Percentiles rank a stretch among this genome's conserved stretches.
Evolutionary conservation across 106 monocot genomes (phyloP).

Genomic region (Triglochin maritima): DNA sequence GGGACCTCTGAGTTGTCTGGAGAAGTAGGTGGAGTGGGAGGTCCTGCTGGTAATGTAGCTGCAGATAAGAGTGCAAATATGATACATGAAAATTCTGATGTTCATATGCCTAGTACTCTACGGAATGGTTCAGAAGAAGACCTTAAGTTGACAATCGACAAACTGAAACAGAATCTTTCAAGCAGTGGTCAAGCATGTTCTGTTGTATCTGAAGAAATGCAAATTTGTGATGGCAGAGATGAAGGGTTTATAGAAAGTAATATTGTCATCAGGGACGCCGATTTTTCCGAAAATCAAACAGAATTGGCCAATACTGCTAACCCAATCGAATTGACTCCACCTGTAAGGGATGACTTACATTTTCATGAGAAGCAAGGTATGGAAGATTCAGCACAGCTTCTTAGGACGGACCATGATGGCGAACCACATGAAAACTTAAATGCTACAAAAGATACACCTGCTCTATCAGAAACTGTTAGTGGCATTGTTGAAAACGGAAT

Average conservation of each 20-base stretch:
- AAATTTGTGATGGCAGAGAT: neutral
- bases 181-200: neutral
- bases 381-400: neutral
- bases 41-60: too few relatives aligned
- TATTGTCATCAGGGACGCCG: neutral
- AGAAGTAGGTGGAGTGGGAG: neutral
- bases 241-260: constrained; percentile 4
- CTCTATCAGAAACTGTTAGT: too few relatives aligned
- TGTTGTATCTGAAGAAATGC: neutral
- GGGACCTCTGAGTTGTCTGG: constrained; percentile 10
- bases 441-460: neutral
- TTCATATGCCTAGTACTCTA: neutral
- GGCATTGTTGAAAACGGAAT: too few relatives aligned
- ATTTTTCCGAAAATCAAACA: too few relatives aligned
- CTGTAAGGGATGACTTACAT: neutral
- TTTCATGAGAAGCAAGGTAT: neutral
- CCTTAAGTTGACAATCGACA: neutral
- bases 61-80: too few relatives aligned
- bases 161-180: neutral
- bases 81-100: too few relatives aligned
- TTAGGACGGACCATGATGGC: neutral
- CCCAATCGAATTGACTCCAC: neutral
- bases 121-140: neutral
- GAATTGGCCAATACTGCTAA: neutral
- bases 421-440: neutral